phyloP scores from a whole-genome alignment of 306 rosid genomes.

The Heteromeles arbutifolia region DNA sequence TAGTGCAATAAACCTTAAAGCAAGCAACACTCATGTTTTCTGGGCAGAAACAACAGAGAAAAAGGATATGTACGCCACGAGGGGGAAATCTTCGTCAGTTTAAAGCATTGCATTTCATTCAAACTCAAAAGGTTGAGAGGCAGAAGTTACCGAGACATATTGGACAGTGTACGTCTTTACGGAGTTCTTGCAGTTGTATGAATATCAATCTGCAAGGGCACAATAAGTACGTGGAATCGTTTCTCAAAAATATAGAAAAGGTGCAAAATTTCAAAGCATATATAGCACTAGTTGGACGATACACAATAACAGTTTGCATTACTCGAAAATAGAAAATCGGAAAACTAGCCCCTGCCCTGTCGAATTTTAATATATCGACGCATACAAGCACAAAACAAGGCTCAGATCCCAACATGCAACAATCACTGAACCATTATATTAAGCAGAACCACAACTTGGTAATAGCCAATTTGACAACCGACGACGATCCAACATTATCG shows the following conservation, averaged over 20 bases:
- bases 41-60: background rate
- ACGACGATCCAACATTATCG: background rate
- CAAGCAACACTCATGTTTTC: background rate
- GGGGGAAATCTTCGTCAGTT: background rate
- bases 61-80: background rate
- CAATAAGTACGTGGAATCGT: conserved; percentile 13
- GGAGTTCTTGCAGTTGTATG: conserved; percentile 57
- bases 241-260: background rate
- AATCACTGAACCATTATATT: conserved; percentile 28
- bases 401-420: conserved; percentile 51
- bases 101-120: background rate
- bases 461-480: conserved; percentile 6
- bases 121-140: conserved; percentile 9
- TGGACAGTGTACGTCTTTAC: conserved; percentile 92
- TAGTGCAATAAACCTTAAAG: background rate
- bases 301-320: background rate
- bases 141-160: conserved; percentile 80
- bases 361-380: background rate
- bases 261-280: background rate
- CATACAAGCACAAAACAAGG: conserved; percentile 10
- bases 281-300: background rate
- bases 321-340: background rate
- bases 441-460: conserved; percentile 13
- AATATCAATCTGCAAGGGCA: conserved; percentile 51
- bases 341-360: background rate